A percentile compares a stretch with the other conserved stretches of the same genome.
Evolutionary conservation across 2,329 filamentous ascomycete species (phyloP).

Genomic region (Aspergillus sp.): DNA sequence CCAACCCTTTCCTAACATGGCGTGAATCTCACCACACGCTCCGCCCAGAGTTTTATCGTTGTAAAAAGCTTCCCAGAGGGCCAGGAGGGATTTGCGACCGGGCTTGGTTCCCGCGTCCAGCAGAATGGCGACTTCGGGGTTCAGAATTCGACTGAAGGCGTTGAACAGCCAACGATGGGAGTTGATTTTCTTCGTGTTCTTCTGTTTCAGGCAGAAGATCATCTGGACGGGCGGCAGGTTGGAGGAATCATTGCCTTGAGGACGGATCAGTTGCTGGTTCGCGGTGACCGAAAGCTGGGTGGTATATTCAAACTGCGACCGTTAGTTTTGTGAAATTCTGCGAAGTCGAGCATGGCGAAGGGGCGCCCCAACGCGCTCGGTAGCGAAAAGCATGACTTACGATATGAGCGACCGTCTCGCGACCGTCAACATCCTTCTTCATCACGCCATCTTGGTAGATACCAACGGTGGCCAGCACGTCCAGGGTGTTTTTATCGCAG

Average conservation of each 20-base stretch:
- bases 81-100: conserved; percentile 82
- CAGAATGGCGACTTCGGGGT: conserved; percentile 94
- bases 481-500: conserved; percentile 91
- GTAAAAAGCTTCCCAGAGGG: conserved; percentile 98
- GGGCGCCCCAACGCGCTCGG: no score
- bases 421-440: conserved; percentile 97
- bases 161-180: conserved; percentile 99
- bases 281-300: conserved; percentile 95
- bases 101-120: conserved; percentile 98
- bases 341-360: neutral
- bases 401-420: conserved; percentile 93
- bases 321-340: neutral
- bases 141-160: conserved; percentile 92
- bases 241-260: conserved; percentile 76
- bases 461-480: conserved; percentile 90
- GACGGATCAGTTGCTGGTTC: conserved; percentile 92
- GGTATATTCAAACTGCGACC: conserved; percentile 81
- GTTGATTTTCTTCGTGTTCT: conserved; percentile 99
- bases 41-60: conserved; percentile 99
- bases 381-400: conserved; percentile 55
- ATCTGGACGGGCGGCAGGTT: conserved; percentile 96
- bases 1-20: conserved; percentile 90
- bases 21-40: conserved; percentile 98
- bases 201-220: conserved; percentile 98
- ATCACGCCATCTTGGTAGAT: conserved; percentile 97